phyloP scores from a whole-genome alignment of 2,329 filamentous ascomycete species.

The Macroventuria anomochaeta region DNA sequence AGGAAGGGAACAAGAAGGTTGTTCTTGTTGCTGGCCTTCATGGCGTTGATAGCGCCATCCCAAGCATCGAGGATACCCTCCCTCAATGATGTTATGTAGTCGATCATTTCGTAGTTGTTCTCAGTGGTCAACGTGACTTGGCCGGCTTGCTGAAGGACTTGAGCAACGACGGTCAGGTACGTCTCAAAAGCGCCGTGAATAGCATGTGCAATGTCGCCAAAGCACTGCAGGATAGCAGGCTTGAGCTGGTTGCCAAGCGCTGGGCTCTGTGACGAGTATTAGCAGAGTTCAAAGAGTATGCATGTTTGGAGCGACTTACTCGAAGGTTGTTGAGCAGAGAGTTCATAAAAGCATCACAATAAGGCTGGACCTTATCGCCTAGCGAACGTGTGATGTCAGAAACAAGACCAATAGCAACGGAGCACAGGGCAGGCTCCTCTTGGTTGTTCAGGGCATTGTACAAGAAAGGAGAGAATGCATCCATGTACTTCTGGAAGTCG shows the following conservation, averaged over 20 bases:
- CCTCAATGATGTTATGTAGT: conserved; percentile 92
- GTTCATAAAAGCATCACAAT: conserved; percentile 98
- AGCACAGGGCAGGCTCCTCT: conserved; percentile 91
- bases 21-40: conserved; percentile 82
- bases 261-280: conserved; percentile 64
- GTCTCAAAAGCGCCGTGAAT: conserved; percentile 92
- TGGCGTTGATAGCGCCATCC: conserved; percentile 93
- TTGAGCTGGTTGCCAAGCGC: conserved; percentile 96
- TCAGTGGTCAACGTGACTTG: conserved; percentile 79
- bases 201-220: conserved; percentile 95
- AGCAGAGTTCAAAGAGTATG: not conserved
- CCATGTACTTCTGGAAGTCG: conserved; percentile 97
- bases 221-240: conserved; percentile 96
- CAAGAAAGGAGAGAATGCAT: conserved; percentile 88
- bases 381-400: conserved; percentile 94
- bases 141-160: conserved; percentile 92
- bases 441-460: conserved; percentile 95
- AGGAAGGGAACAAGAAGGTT: conserved; percentile 77
- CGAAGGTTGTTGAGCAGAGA: conserved; percentile 89
- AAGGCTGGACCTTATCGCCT: conserved; percentile 88
- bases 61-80: conserved; percentile 99
- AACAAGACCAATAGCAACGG: conserved; percentile 96
- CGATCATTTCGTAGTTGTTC: conserved; percentile 91
- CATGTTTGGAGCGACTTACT: conserved; percentile 56
- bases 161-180: conserved; percentile 89